Percentiles rank a stretch among this genome's conserved stretches.
These are phyloP conservation scores for Lolium rigidum DNA, from an alignment of 176 grass and related monocot species.

Conservation along the genomic window DNA sequence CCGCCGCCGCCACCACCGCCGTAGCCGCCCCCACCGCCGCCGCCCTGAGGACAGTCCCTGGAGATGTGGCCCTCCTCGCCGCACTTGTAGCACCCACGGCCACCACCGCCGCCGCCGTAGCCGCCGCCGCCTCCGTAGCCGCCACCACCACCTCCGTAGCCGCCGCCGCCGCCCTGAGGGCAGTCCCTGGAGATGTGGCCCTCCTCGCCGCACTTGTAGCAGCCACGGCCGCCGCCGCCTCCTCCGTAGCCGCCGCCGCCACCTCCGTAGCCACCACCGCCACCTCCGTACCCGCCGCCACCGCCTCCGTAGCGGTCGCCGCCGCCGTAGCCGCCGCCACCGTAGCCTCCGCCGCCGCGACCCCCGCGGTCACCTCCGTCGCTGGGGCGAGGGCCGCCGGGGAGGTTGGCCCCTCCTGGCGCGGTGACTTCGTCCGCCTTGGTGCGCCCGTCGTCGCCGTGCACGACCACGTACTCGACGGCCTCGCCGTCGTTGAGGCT, in stretches of 20 bases:
- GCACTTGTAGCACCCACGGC: constrained; percentile 10
- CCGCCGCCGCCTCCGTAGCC: background rate
- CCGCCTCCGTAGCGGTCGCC: background rate
- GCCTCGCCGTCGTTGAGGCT: background rate
- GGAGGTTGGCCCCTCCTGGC: background rate
- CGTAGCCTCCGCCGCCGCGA: background rate
- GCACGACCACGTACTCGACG: background rate
- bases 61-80: constrained; percentile 13
- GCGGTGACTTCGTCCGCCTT: background rate
- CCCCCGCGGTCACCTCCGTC: background rate
- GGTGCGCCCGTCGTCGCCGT: background rate
- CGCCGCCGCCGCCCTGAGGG: background rate
- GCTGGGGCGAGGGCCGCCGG: background rate
- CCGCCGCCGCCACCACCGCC: background rate
- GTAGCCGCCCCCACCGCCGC: background rate
- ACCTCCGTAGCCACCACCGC: background rate
- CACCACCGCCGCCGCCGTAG: background rate
- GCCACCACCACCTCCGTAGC: background rate
- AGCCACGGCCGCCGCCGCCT: background rate
- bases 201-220: constrained; percentile 13
- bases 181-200: constrained; percentile 13
- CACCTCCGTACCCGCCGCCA: background rate
- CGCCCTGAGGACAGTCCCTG: background rate
- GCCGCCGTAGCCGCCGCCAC: background rate
- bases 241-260: background rate